Evolutionary conservation across 345 rosid species (phyloP).

Genomic region (Orychophragmus violaceus): DNA sequence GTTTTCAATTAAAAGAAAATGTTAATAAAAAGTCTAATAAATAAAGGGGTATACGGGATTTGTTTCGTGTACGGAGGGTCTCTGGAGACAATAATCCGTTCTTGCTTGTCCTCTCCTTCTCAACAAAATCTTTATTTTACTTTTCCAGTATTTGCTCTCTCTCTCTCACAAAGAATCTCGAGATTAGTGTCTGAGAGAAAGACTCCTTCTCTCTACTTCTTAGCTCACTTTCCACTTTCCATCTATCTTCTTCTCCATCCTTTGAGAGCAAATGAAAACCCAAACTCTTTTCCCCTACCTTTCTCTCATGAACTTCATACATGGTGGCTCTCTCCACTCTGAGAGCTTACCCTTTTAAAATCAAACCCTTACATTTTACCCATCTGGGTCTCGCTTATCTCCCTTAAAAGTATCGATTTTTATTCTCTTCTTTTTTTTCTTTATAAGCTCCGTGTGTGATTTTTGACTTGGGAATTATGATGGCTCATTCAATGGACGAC

Average conservation of each 20-base stretch:
- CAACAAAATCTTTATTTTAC: constrained; percentile 21
- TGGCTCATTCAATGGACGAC: constrained; percentile 37
- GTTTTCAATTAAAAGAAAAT: too few species aligned
- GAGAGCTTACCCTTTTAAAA: constrained; percentile 32
- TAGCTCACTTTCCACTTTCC: neutral
- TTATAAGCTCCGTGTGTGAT: too few species aligned
- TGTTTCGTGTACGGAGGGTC: too few species aligned
- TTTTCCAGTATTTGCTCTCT: constrained; percentile 18
- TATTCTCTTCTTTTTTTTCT: neutral
- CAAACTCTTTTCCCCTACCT: constrained; percentile 11
- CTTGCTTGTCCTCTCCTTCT: constrained; percentile 21
- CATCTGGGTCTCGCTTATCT: neutral
- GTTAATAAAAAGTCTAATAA: too few species aligned
- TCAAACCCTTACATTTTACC: neutral
- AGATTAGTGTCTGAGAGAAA: constrained; percentile 24
- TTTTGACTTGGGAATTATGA: neutral
- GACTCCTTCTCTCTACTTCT: constrained; percentile 6
- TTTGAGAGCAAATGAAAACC: constrained; percentile 9
- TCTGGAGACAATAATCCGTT: too few species aligned
- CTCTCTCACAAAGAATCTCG: constrained; percentile 17
- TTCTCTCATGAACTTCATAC: constrained; percentile 31
- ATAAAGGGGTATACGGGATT: too few species aligned
- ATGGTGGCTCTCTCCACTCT: constrained; percentile 37
- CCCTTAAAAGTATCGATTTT: constrained; percentile 10
- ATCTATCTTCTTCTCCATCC: neutral